Base-by-base conservation (phyloP, 2,329 filamentous ascomycete species). In the Alternaria atra region DNA sequence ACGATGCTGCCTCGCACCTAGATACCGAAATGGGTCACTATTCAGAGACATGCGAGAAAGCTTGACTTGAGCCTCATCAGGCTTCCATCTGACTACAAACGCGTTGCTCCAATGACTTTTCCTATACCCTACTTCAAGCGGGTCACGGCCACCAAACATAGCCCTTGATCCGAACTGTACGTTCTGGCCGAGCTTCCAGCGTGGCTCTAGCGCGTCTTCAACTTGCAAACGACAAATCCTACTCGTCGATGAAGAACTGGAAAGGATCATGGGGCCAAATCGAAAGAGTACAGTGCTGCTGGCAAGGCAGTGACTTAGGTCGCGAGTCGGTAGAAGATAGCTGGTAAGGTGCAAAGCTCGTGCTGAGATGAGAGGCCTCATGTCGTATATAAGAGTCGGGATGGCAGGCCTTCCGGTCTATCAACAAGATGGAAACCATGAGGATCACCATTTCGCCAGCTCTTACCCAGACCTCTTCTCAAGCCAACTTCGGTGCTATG, bases 21-120 rank as follows among this genome's bases (percentile, higher is more conserved):
- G 34, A 40, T 50, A 52, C 65, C 50, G 34, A 30, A 61, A 60
- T 30, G 17, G 63, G 63, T 23, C 47, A 63, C 52, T 57, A 32
- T 29, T 51, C 17, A 51, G 42, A 34, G 51, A 61, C 59, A 25
- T 42, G 58, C 58, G 51, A 55, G 27, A 50, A 60, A 60, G 66
- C 53, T 67, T 61, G 46, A 55, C 48, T 67, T 60, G 58, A 67
- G 59, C 64, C 62, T 66, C 63, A 39, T 57, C 55, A 59, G 58
- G 60, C 63, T 46, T 25, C 50, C 58, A 27, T 58, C 61, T 55
- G 34, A 56, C 60, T 61, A 57, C 46, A 51, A 48, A 9, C 42
- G n/a, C 27, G 37, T 53, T 43, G 42, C 47, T 51, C 54, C 65
- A 66, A 66, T 59, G n/a, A 53, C 12, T 12, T 20, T 34, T 39